Percentiles rank a stretch among this genome's conserved stretches.
Evolutionary conservation across 2,329 filamentous ascomycete species (phyloP).

Genomic region (Seiridium cupressi): DNA sequence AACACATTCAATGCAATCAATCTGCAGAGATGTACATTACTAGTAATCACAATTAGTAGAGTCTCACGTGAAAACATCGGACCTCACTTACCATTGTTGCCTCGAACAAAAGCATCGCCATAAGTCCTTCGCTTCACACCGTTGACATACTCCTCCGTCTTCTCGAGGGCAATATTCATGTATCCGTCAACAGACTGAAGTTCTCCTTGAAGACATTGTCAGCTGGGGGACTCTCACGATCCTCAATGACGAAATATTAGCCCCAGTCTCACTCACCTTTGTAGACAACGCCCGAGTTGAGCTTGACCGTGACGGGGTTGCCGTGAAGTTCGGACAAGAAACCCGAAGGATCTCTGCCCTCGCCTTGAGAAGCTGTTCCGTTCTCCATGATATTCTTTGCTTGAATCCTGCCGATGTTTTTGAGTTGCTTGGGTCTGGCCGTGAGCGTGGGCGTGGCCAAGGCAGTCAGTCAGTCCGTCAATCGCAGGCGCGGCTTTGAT

Average conservation of each 20-base stretch:
- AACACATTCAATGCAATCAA: conserved; percentile 30
- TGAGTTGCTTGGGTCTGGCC: neutral
- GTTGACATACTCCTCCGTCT: conserved; percentile 88
- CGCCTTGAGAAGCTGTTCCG: conserved; percentile 55
- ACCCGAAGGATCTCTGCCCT: conserved; percentile 88
- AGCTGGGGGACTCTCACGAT: neutral
- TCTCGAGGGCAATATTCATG: conserved; percentile 99
- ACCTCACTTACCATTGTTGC: conserved; percentile 76
- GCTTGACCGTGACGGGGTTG: conserved; percentile 89
- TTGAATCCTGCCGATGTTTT: neutral
- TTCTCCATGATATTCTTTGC: conserved; percentile 65
- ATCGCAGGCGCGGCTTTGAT: neutral
- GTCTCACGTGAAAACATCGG: neutral
- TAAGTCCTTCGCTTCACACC: conserved; percentile 80
- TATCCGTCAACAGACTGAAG: conserved; percentile 97
- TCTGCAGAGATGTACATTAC: conserved; percentile 73
- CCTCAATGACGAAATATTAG: neutral
- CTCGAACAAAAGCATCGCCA: conserved; percentile 91
- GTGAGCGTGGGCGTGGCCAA: too few relatives aligned
- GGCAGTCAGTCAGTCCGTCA: too few relatives aligned
- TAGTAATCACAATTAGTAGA: conserved; percentile 22
- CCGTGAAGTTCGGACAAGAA: conserved; percentile 95
- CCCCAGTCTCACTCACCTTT: conserved; percentile 62
- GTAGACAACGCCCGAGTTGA: conserved; percentile 98
- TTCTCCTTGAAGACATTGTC: conserved; percentile 61